phyloP scores from a whole-genome alignment of 257 asterid species.

The Scutellaria baicalensis region DNA sequence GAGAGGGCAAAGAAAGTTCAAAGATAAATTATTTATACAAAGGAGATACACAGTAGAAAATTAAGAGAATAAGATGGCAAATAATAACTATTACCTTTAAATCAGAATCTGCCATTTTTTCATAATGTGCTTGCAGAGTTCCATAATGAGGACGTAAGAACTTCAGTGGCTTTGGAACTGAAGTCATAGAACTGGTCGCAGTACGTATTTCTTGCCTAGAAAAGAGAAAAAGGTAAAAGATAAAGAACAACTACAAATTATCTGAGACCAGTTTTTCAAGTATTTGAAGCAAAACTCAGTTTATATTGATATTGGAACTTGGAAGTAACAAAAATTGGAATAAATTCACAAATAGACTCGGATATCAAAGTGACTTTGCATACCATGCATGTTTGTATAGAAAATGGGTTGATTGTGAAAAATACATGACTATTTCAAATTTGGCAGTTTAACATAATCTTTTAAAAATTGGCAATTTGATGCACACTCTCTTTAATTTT shows the following conservation, averaged over 20 bases:
- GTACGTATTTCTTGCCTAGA: slow-evolving; percentile 85
- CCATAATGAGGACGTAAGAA: slow-evolving; percentile 96
- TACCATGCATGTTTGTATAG: neutral
- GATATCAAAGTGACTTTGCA: neutral
- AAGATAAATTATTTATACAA: neutral
- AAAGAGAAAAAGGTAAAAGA: slow-evolving; percentile 10
- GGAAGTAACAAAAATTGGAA: neutral
- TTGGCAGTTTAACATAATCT: no score
- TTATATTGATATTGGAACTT: neutral
- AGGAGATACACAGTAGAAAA: no score
- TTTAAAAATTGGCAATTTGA: no score
- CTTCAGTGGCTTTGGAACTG: slow-evolving; percentile 94
- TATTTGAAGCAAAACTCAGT: neutral
- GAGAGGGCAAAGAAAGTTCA: slow-evolving; percentile 3
- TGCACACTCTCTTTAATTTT: no score
- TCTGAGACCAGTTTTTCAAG: neutral
- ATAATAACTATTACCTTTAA: slow-evolving; percentile 49
- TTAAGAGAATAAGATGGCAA: neutral
- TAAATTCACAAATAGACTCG: neutral
- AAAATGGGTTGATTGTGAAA: neutral
- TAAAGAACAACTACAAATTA: neutral
- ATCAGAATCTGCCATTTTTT: slow-evolving; percentile 61
- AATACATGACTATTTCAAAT: no score
- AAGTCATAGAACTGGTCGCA: slow-evolving; percentile 97
- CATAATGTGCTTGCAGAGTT: slow-evolving; percentile 66